Conservation (phyloP, 306 rosid species). For the Canavalia ensiformis region DNA sequence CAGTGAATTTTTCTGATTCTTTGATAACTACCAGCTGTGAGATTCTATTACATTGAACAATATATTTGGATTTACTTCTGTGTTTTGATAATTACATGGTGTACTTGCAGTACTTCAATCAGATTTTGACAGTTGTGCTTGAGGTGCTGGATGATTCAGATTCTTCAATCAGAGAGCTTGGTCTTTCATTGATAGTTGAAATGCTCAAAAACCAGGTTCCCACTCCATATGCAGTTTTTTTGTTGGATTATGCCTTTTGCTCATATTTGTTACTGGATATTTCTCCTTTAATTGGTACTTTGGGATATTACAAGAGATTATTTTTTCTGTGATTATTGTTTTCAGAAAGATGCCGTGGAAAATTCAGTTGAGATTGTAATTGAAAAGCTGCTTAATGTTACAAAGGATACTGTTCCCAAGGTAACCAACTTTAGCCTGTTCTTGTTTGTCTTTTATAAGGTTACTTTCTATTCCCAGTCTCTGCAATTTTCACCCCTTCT, state of each 20-base stretch:
- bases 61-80: conserved; percentile 28
- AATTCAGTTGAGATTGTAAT: conserved; percentile 92
- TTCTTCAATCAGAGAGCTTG: conserved; percentile 82
- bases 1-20: conserved; percentile 17
- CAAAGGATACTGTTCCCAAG: conserved; percentile 80
- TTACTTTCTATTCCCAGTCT: conserved; percentile 38
- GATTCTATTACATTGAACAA: conserved; percentile 19
- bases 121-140: conserved; percentile 88
- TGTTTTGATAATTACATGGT: conserved; percentile 50
- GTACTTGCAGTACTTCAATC: conserved; percentile 94
- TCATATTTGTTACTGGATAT: conserved; percentile 7
- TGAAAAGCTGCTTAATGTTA: conserved; percentile 93
- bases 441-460: conserved; percentile 27
- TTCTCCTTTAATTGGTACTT: conserved; percentile 26
- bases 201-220: conserved; percentile 95
- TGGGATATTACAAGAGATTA: conserved; percentile 11
- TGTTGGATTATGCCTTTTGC: conserved; percentile 29
- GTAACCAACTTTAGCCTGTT: conserved; percentile 54
- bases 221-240: conserved; percentile 39
- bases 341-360: conserved; percentile 92
- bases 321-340: conserved; percentile 43
- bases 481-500: conserved; percentile 42
- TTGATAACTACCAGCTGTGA: conserved; percentile 34
- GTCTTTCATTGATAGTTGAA: conserved; percentile 79
- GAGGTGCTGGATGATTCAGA: conserved; percentile 95